Base-by-base conservation (phyloP, 2,329 filamentous ascomycete genomes). In the Cladosporium cucumerinum region DNA sequence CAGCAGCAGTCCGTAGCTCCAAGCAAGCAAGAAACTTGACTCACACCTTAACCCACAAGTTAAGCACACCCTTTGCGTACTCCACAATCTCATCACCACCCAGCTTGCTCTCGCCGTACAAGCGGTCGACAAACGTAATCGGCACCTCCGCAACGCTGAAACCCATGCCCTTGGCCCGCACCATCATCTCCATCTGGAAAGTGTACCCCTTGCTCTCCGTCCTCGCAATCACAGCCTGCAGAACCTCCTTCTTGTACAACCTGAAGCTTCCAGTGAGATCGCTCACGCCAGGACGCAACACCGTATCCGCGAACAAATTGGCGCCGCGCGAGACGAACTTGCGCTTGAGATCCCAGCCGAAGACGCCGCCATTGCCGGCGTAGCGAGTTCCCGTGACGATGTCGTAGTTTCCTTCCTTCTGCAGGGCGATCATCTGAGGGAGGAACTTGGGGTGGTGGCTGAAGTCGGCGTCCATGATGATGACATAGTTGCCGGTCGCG, bases 391-490 rank as follows among this genome's bases (percentile, higher is more conserved):
- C 95, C 1, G 94, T 98, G 55, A 99, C 93, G 72, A 99, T 99
- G 76, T 99, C 95, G 82, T 92, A 96, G 82, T 92, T 87, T 69
- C 83, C 89, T 64, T 82, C 81, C 78, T 87, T 86, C 80, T 98
- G 95, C 70, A 88, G 86, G 66, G 85, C 85, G 73, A 99, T 92
- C 92, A 99, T 98, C 76, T 89, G 84, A 62, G 93, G 89, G 80
- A 99, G 97, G 86, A 98, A 99, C 82, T 98, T 99, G 76, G 95
- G 95, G 84, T 99, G 95, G 82, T 99, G 95, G 72, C 88, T 92
- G 85, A 99, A 99, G 82, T 99, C 95, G 80, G 96, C 95, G 83
- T 99, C 95, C 95, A 99, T 99, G 85, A 99, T 99, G 84, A 99
- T 92, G 77, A 99, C 92, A 76, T 88, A 98, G 85, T 96, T 97